Evolutionary conservation across 2,329 filamentous ascomycete genomes (phyloP).

Genomic region (Penicillium olsonii): DNA sequence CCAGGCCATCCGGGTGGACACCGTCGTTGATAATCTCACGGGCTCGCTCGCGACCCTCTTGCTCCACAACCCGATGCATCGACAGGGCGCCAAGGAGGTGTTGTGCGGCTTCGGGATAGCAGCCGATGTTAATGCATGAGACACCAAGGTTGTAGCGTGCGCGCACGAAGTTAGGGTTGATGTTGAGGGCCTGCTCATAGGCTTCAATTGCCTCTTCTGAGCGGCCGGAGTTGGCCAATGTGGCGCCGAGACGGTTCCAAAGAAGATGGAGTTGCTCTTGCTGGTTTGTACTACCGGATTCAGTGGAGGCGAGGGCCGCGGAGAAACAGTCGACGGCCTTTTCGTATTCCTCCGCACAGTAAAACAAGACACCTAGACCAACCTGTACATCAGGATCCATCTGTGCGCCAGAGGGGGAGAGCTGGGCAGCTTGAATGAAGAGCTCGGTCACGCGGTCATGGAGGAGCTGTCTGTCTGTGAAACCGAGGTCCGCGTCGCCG

Average conservation of each 20-base stretch:
- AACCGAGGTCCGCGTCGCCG: constrained; percentile 79
- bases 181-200: constrained; percentile 86
- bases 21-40: constrained; percentile 73
- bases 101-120: constrained; percentile 87
- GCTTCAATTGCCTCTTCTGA: constrained; percentile 95
- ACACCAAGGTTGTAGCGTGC: constrained; percentile 97
- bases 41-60: constrained; percentile 78
- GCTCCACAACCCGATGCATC: constrained; percentile 94
- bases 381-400: constrained; percentile 99
- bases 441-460: constrained; percentile 88
- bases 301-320: constrained; percentile 81
- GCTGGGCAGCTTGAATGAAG: constrained; percentile 89
- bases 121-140: constrained; percentile 95
- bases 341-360: constrained; percentile 95
- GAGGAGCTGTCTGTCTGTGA: constrained; percentile 86
- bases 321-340: constrained; percentile 99
- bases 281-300: constrained; percentile 80
- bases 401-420: constrained; percentile 86
- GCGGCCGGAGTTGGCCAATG: constrained; percentile 89
- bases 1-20: constrained; percentile 45
- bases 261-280: constrained; percentile 86
- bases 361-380: constrained; percentile 93
- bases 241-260: constrained; percentile 96
- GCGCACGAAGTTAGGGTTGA: constrained; percentile 94
- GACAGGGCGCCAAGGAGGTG: constrained; percentile 88